These are phyloP conservation scores for Prunella vulgaris DNA, from an alignment of 257 asterid genomes.

Conservation along the genomic window DNA sequence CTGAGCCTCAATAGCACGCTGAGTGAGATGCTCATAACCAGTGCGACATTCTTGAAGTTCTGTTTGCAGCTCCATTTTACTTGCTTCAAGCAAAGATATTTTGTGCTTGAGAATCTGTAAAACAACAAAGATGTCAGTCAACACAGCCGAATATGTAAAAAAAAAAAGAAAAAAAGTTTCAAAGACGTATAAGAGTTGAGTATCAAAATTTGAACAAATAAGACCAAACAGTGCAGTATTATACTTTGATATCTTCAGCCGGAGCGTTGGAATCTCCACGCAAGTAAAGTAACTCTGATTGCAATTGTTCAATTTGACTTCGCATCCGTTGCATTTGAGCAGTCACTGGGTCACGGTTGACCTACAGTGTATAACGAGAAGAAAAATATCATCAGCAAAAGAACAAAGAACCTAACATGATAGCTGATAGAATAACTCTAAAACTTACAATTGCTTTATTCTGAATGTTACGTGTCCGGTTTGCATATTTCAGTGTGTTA, in stretches of 20 bases:
- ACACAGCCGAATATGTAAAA: not conserved
- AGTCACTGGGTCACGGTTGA: conserved; percentile 85
- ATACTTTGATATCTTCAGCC: conserved; percentile 78
- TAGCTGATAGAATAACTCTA: not conserved
- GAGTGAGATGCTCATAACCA: conserved; percentile 54
- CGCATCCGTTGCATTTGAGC: conserved; percentile 86
- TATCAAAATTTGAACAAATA: not conserved
- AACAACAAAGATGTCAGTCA: conserved; percentile 1
- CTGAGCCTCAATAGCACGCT: conserved; percentile 87
- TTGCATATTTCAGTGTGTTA: conserved; percentile 89
- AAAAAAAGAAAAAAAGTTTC: not conserved
- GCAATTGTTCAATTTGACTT: conserved; percentile 84
- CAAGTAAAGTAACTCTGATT: conserved; percentile 74
- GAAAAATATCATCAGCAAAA: not conserved
- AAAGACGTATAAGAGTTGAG: not conserved
- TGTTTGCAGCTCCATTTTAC: conserved; percentile 60
- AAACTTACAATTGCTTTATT: conserved; percentile 86
- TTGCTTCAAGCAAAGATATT: conserved; percentile 84
- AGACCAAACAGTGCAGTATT: not conserved
- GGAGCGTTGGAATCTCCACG: conserved; percentile 77
- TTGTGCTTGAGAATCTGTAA: conserved; percentile 82
- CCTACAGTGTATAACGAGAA: conserved; percentile 35
- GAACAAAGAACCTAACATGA: not conserved
- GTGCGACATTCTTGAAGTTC: conserved; percentile 64
- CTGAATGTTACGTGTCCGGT: conserved; percentile 92